phyloP scores from a whole-genome alignment of 2,329 filamentous ascomycete genomes.

The Hypoxylon sp. region DNA sequence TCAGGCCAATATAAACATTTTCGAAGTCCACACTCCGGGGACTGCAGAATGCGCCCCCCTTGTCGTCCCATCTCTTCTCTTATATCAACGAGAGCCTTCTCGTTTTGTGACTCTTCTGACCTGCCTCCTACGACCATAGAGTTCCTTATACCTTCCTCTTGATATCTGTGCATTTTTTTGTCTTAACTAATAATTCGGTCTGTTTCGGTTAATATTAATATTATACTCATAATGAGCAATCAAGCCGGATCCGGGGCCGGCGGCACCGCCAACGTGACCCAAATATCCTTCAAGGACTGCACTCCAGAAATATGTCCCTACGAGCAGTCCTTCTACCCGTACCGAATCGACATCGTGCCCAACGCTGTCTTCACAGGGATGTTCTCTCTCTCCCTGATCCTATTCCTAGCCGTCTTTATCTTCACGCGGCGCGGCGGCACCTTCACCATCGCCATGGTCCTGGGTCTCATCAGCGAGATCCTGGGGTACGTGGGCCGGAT shows the following conservation, averaged over 20 bases:
- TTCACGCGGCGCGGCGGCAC: constrained; percentile 63
- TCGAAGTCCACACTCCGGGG: constrained; percentile 1
- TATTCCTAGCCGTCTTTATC: constrained; percentile 59
- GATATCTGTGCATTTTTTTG: neutral
- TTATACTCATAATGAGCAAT: constrained; percentile 29
- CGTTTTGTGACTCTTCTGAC: neutral
- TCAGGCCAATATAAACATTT: constrained; percentile 14
- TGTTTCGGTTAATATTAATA: neutral
- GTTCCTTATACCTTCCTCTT: neutral
- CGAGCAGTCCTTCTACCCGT: constrained; percentile 62
- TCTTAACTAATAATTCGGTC: neutral
- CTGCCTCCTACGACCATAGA: neutral
- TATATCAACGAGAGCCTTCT: neutral
- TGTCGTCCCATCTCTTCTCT: neutral
- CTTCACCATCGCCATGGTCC: constrained; percentile 67
- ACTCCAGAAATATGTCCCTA: constrained; percentile 43
- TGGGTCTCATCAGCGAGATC: constrained; percentile 69
- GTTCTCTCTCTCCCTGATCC: constrained; percentile 63
- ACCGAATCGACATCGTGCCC: constrained; percentile 67
- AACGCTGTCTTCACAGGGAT: constrained; percentile 67
- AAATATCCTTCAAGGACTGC: constrained; percentile 41
- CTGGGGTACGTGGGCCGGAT: constrained; percentile 73
- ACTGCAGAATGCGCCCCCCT: neutral
- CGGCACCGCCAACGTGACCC: neutral
- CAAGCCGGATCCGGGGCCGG: constrained; percentile 12